Conservation (phyloP, 2,329 filamentous ascomycete species). For the Clarireedia paspali region DNA sequence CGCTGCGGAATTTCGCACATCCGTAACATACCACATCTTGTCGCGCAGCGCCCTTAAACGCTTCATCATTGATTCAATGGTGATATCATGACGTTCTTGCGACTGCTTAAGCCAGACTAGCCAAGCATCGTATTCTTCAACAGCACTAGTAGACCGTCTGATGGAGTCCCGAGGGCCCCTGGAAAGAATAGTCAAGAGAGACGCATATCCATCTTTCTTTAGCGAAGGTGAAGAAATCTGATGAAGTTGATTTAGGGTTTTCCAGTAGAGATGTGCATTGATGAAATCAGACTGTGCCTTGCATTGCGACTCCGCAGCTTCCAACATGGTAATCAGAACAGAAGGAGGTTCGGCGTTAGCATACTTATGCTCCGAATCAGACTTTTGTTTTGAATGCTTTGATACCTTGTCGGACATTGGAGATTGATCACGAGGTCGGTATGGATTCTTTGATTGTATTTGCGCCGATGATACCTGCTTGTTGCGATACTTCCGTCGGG, state of each 20-base stretch:
- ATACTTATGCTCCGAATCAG: conserved; percentile 28
- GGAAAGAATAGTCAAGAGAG: conserved; percentile 66
- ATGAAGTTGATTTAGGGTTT: conserved; percentile 67
- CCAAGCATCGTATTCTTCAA: conserved; percentile 75
- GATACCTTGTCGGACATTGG: conserved; percentile 12
- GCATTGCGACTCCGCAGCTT: conserved; percentile 68
- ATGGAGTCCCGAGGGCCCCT: conserved; percentile 63
- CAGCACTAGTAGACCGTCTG: conserved; percentile 60
- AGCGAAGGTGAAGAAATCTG: conserved; percentile 53
- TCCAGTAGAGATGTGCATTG: conserved; percentile 78
- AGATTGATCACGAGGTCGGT: conserved; percentile 31
- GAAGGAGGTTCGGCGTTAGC: conserved; percentile 38
- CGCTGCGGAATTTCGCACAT: conserved; percentile 80
- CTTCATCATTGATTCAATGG: conserved; percentile 67
- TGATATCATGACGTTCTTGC: conserved; percentile 67
- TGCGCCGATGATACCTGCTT: conserved; percentile 41
- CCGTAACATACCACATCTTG: conserved; percentile 98
- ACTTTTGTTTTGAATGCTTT: conserved; percentile 14
- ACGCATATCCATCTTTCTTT: conserved; percentile 60
- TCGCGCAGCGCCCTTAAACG: conserved; percentile 71
- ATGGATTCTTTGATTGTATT: conserved; percentile 52
- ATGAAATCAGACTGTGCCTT: conserved; percentile 76
- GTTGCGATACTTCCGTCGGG: conserved; percentile 52
- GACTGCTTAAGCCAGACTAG: conserved; percentile 78
- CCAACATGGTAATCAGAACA: conserved; percentile 64